Evolutionary conservation across 2,329 filamentous ascomycete genomes (phyloP), one percentile per base, ranked within the genome.

Genomic region (Aspergillus ruber): DNA sequence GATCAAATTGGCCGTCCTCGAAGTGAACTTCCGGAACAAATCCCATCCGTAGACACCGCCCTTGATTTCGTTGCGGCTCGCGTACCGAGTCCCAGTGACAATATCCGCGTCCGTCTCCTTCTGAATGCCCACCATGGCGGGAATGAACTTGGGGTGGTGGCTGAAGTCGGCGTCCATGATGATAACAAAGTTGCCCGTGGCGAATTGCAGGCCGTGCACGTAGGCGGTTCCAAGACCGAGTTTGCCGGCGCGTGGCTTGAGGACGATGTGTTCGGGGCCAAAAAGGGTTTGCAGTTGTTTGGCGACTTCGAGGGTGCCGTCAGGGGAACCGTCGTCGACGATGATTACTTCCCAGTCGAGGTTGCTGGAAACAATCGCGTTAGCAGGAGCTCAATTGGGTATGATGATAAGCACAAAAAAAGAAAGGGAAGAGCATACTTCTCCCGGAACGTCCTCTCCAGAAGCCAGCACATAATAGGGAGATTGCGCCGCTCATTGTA

Each of bases 131-230:
- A 98, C 88, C 89, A 98, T 97, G 65, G 85, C 78, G 46, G 90
- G 84, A 72, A 98, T 95, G 81, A 97, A 98, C 75, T 97, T 98
- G 66, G 93, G 93, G 78, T 98, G 93, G 76, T 98, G 93, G 60
- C 83, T 89, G 80, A 98, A 98, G 74, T 98, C 93, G 72, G 94
- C 93, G 76, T 98, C 93, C 93, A 98, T 98, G 80, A 98, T 98
- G 77, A 98, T 88, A 67, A 98, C 88, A 66, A 84, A 97, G 80
- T 94, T 96, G 62, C 93, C 93, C 18, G 84, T 90, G 20, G 80
- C 86, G 67, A 87, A 97, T 69, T 95, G 82, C 51, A 98, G 79
- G 45, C 91, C 91, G 72, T 96, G 90, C 35, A 96, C 88, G 74
- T 97, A 97, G 43, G 91, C 91, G 2, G 91, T 96, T 58, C 91